Percentiles rank a stretch among this genome's conserved stretches.
Conservation (phyloP, 768 basidiomycete species). For the Kwoniella sp. region DNA sequence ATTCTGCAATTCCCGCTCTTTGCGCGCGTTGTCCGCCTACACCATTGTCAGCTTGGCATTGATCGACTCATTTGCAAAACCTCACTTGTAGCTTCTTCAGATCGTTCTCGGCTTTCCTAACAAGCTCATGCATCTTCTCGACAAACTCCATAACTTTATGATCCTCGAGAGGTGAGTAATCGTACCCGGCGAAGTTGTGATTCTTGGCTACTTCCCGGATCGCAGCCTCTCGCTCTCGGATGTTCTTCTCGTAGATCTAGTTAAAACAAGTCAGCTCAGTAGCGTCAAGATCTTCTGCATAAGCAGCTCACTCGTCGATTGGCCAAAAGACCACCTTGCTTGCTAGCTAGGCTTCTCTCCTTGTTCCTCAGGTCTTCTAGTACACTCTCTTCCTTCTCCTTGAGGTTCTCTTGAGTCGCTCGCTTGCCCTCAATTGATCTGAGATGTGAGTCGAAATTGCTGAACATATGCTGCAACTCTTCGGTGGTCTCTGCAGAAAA, state of each 20-base stretch:
- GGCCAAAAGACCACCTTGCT: constrained; percentile 66
- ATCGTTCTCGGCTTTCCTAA: constrained; percentile 63
- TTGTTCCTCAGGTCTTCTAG: constrained; percentile 45
- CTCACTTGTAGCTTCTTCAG: constrained; percentile 68
- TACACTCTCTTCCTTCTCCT: constrained; percentile 41
- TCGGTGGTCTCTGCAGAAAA: constrained; percentile 65
- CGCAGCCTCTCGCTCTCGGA: constrained; percentile 70
- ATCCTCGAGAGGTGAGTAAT: constrained; percentile 68
- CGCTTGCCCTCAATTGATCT: constrained; percentile 33
- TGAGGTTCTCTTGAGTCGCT: constrained; percentile 31
- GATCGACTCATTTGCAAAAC: not conserved
- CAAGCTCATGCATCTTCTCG: constrained; percentile 66
- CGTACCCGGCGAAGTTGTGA: constrained; percentile 73
- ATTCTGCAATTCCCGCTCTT: constrained; percentile 61
- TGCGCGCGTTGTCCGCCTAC: constrained; percentile 50
- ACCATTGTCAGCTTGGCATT: not conserved
- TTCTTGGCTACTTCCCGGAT: constrained; percentile 71
- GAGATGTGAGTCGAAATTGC: constrained; percentile 59
- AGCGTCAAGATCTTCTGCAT: not conserved
- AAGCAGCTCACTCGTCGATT: constrained; percentile 66
- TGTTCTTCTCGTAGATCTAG: constrained; percentile 73
- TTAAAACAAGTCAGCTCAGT: constrained; percentile 7
- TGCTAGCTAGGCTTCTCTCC: constrained; percentile 45
- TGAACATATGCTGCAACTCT: constrained; percentile 61
- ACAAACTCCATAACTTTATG: constrained; percentile 75